Percentiles rank a stretch among this genome's conserved stretches.
phyloP scores from a whole-genome alignment of 371 early-diverging fungal genomes.

The Actinomortierella wolfii region DNA sequence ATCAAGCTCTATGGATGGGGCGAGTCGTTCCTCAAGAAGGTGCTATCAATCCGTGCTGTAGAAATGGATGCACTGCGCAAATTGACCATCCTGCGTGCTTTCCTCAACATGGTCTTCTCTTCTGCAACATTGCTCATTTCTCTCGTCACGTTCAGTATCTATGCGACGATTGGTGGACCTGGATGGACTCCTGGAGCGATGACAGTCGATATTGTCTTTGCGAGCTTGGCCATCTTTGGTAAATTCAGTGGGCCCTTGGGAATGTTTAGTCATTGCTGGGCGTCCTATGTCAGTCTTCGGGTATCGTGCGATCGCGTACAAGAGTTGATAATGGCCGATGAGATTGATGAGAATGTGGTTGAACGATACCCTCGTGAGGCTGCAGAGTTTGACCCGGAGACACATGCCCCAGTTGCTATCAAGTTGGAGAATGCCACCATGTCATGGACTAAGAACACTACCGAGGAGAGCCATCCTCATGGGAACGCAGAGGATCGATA shows the following conservation, averaged over 20 bases:
- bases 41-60: constrained; percentile 11
- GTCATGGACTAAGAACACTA: constrained; percentile 38
- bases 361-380: constrained; percentile 13
- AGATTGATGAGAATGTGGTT: constrained; percentile 72
- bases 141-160: constrained; percentile 85
- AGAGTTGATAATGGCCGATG: constrained; percentile 75
- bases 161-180: constrained; percentile 82
- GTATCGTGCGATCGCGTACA: constrained; percentile 81
- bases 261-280: constrained; percentile 49
- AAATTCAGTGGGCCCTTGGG: constrained; percentile 87
- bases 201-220: constrained; percentile 80
- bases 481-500: constrained; percentile 41
- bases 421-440: constrained; percentile 48
- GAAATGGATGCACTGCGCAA: constrained; percentile 9
- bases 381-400: constrained; percentile 1
- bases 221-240: constrained; percentile 89
- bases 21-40: constrained; percentile 20
- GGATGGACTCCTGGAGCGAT: constrained; percentile 57
- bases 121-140: constrained; percentile 50
- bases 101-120: constrained; percentile 47
- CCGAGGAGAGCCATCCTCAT: no score
- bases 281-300: constrained; percentile 67
- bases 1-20: constrained; percentile 90
- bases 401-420: constrained; percentile 44
- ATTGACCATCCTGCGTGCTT: constrained; percentile 19